A percentile compares a stretch with the other conserved stretches of the same genome.
Evolutionary conservation across 139 green algal genomes (phyloP).

Genomic region (Ettlia oleoabundans): DNA sequence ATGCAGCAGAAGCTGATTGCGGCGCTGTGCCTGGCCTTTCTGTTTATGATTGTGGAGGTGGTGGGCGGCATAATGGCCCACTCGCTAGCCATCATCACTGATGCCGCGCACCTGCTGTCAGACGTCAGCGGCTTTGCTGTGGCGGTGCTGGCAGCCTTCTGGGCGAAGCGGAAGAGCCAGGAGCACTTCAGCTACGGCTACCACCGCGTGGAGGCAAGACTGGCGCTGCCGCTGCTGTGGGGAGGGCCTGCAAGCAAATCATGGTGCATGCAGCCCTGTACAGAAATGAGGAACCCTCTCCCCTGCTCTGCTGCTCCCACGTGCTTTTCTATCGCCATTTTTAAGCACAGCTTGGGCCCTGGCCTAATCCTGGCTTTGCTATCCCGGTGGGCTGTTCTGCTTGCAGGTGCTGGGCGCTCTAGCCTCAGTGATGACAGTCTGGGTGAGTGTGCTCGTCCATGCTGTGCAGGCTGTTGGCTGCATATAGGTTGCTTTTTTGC

Average conservation of each 20-base stretch:
- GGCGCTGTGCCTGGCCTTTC: slow-evolving; percentile 52
- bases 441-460: too few relatives aligned
- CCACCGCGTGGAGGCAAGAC: slow-evolving; percentile 82
- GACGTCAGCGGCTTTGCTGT: slow-evolving; percentile 89
- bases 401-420: slow-evolving; percentile 83
- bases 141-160: slow-evolving; percentile 74
- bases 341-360: too few relatives aligned
- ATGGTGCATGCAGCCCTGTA: background rate
- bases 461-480: too few relatives aligned
- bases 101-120: slow-evolving; percentile 95
- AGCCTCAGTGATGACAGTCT: slow-evolving; percentile 85
- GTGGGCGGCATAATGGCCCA: slow-evolving; percentile 57
- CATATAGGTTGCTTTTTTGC: too few relatives aligned
- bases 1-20: slow-evolving; percentile 54
- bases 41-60: slow-evolving; percentile 58
- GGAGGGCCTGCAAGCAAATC: background rate
- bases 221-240: background rate
- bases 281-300: background rate
- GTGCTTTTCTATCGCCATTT: too few relatives aligned
- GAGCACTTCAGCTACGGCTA: slow-evolving; percentile 81
- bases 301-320: background rate
- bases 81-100: slow-evolving; percentile 94
- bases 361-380: background rate
- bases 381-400: too few relatives aligned
- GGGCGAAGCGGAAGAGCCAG: slow-evolving; percentile 19